Evolutionary conservation across 495 filamentous ascomycete species (phyloP), one percentile per base, ranked within the genome.

Genomic region (Patellaria atrata): DNA sequence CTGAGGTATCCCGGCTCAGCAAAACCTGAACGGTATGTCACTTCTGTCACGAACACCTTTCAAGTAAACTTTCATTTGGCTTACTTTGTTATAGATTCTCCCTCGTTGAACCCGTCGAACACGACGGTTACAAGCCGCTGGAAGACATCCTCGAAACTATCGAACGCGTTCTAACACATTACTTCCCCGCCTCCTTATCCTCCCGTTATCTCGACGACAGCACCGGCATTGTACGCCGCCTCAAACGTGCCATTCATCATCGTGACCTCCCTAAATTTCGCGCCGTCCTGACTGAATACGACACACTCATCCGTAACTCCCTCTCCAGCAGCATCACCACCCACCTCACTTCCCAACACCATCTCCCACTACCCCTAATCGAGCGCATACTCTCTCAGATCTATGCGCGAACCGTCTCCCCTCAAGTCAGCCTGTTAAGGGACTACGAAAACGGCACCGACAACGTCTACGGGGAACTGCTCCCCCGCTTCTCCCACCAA

Each of bases 381-480:
- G 73, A 79, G 44, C 73, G 79, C 35, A 89, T 97, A 41, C 63
- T 96, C 18, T 76, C 66, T 16, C 89, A 97, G 54, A 77, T 79
- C 5, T 94, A 94, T 57, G 76, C 79, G 41, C 85, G 89, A 33
- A 91, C 82, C 3, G 89, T 97, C 14, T 87, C 85, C 4, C 85
- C 84, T 23, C 69, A 77, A 38, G 83, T 92, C 10, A 79, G 87
- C 29, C 67, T 70, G 11, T 70, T 96, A 7, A 71, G 73, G 24
- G 73, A 80, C 38, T 91, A 93, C 51, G 71, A 89, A 50, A 80
- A 82, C 43, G 86, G 84, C 39, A 77, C 74, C 25, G 81, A 89
- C 57, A 83, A 89, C 44, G 82, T 93, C 13, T 97, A 96, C 53
- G 89, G 89, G 43, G 89, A 97, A 52, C 69, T 97, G 18, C 65